phyloP scores from a whole-genome alignment of 2,329 filamentous ascomycete genomes.

The Domatiomyces globalis region DNA sequence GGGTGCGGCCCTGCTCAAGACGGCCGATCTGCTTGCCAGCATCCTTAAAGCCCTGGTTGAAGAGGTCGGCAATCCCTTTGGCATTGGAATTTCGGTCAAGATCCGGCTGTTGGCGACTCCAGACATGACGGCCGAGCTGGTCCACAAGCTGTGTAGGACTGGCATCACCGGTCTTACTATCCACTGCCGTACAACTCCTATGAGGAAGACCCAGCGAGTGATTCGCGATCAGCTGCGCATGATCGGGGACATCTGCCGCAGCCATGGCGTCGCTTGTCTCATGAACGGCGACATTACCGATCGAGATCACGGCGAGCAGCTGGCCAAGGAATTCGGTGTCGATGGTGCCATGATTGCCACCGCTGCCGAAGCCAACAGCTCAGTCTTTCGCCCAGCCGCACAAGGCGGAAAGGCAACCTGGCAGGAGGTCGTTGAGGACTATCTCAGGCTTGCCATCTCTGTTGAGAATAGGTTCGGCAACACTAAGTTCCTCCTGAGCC shows the following conservation, averaged over 20 bases:
- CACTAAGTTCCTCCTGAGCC: slow-evolving; percentile 77
- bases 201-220: slow-evolving; percentile 79
- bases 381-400: slow-evolving; percentile 58
- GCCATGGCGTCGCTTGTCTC: slow-evolving; percentile 76
- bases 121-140: slow-evolving; percentile 61
- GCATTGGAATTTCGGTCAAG: slow-evolving; percentile 94
- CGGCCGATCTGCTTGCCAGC: slow-evolving; percentile 65
- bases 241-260: slow-evolving; percentile 65
- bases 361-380: slow-evolving; percentile 78
- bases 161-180: slow-evolving; percentile 87
- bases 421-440: slow-evolving; percentile 63
- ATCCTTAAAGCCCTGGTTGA: slow-evolving; percentile 74
- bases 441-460: slow-evolving; percentile 57
- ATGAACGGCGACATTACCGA: slow-evolving; percentile 87
- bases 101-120: slow-evolving; percentile 73
- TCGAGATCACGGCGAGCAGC: slow-evolving; percentile 54
- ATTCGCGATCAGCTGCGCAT: slow-evolving; percentile 76
- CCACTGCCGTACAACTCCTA: slow-evolving; percentile 90
- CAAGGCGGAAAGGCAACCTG: slow-evolving; percentile 61
- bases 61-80: slow-evolving; percentile 59
- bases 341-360: slow-evolving; percentile 97
- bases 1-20: slow-evolving; percentile 79
- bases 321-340: slow-evolving; percentile 67
- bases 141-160: slow-evolving; percentile 64
- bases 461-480: slow-evolving; percentile 81